These are phyloP conservation scores for Ustilago lituana DNA, from an alignment of 1,284 basidiomycete genomes.

Conservation along the genomic window DNA sequence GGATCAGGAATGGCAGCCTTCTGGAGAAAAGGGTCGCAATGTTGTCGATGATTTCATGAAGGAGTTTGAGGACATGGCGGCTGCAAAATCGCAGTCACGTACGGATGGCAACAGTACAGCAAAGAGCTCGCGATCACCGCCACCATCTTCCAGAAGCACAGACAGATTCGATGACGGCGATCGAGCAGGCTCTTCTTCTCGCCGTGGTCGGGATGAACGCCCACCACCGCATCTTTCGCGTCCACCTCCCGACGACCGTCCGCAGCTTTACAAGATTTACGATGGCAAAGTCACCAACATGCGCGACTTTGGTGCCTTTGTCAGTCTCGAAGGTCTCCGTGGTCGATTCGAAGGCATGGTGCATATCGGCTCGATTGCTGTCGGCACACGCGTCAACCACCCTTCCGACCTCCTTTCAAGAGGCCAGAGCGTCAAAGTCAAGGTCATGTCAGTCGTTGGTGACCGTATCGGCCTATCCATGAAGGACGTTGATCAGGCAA, in stretches of 20 bases:
- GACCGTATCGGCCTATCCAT: slow-evolving; percentile 86
- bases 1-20: slow-evolving; percentile 73
- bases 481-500: slow-evolving; percentile 94
- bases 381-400: slow-evolving; percentile 78
- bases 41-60: slow-evolving; percentile 89
- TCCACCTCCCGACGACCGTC: slow-evolving; percentile 74
- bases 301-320: slow-evolving; percentile 96
- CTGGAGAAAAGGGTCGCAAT: slow-evolving; percentile 68
- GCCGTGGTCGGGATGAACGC: slow-evolving; percentile 32
- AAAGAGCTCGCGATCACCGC: slow-evolving; percentile 15
- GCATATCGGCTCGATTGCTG: slow-evolving; percentile 90
- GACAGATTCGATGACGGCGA: slow-evolving; percentile 12
- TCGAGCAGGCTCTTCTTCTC: slow-evolving; percentile 8
- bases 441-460: slow-evolving; percentile 80
- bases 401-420: slow-evolving; percentile 85
- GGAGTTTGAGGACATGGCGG: slow-evolving; percentile 75
- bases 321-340: slow-evolving; percentile 83
- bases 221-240: slow-evolving; percentile 39
- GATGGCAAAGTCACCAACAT: slow-evolving; percentile 83
- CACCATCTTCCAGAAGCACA: slow-evolving; percentile 8
- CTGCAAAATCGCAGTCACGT: slow-evolving; percentile 12
- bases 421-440: slow-evolving; percentile 88
- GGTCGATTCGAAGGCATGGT: slow-evolving; percentile 94
- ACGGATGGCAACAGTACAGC: neutral
- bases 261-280: slow-evolving; percentile 94